A percentile compares a stretch with the other conserved stretches of the same genome.
Evolutionary conservation across 306 rosid genomes (phyloP).

Genomic region (Fagus crenata): DNA sequence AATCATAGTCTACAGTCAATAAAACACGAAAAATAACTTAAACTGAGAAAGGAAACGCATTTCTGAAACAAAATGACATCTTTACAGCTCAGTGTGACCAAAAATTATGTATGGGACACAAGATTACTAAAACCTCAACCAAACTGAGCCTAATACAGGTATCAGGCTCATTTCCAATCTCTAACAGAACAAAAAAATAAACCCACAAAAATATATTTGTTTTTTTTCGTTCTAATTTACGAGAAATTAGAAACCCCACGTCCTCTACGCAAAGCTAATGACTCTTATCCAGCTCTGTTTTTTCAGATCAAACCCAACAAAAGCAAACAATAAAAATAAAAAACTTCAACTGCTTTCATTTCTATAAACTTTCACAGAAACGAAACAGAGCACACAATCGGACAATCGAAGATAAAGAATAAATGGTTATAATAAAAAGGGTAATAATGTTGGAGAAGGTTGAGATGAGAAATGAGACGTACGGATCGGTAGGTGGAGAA

Average conservation of each 20-base stretch:
- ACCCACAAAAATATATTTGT: not conserved
- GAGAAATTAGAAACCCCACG: not conserved
- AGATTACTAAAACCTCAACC: no score
- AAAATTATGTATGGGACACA: no score
- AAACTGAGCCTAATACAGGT: no score
- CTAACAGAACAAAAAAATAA: not conserved
- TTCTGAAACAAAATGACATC: not conserved
- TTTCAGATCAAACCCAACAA: not conserved
- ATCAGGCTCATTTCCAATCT: not conserved
- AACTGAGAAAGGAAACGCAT: not conserved
- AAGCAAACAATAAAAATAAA: not conserved
- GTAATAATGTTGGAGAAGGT: not conserved
- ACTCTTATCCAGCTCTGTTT: not conserved
- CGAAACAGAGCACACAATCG: not conserved
- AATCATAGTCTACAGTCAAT: not conserved
- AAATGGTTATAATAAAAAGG: not conserved
- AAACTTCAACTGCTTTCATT: not conserved
- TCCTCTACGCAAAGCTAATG: not conserved
- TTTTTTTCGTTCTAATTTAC: not conserved
- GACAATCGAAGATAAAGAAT: not conserved
- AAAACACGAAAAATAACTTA: not conserved
- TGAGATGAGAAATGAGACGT: conserved; percentile 1
- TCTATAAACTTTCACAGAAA: not conserved
- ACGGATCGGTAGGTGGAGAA: conserved; percentile 67
- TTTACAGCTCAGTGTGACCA: not conserved